Conservation (phyloP, 352 stramenopile genomes). For the Phytophthora boehmeriae region DNA sequence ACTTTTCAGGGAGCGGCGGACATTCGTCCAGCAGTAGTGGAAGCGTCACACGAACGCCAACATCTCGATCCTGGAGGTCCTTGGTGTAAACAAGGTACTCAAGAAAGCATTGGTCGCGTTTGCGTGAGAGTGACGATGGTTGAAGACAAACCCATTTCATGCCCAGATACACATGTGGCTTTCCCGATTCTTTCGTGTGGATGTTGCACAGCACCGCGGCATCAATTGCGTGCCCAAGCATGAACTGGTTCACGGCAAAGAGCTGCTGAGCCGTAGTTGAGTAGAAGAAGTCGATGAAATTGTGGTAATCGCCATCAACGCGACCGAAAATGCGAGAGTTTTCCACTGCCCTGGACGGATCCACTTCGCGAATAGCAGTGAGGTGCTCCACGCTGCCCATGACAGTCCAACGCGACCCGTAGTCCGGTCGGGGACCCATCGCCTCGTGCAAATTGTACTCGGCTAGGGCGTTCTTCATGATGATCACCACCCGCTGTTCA, state of each 20-base stretch:
- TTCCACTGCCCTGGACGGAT: constrained; percentile 39
- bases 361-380: constrained; percentile 43
- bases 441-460: constrained; percentile 53
- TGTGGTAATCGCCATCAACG: constrained; percentile 63
- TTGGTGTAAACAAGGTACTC: constrained; percentile 78
- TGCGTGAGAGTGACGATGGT: constrained; percentile 59
- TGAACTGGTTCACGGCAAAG: constrained; percentile 74
- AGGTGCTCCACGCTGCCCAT: constrained; percentile 45
- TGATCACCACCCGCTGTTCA: constrained; percentile 42
- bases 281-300: constrained; percentile 77
- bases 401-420: constrained; percentile 41
- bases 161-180: constrained; percentile 67
- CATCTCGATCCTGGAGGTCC: constrained; percentile 60
- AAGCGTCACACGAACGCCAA: constrained; percentile 73
- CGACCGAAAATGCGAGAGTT: constrained; percentile 62
- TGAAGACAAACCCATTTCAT: constrained; percentile 85
- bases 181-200: constrained; percentile 52
- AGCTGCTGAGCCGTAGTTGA: constrained; percentile 55
- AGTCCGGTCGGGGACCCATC: constrained; percentile 39
- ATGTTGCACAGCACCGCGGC: constrained; percentile 75
- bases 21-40: constrained; percentile 68
- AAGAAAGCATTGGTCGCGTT: constrained; percentile 73
- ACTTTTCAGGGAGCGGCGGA: constrained; percentile 46
- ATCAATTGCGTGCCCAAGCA: constrained; percentile 69
- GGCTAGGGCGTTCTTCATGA: constrained; percentile 48